Evolutionary conservation across 345 rosid species (phyloP).

Genomic region (Bruguiera gymnorhiza): DNA sequence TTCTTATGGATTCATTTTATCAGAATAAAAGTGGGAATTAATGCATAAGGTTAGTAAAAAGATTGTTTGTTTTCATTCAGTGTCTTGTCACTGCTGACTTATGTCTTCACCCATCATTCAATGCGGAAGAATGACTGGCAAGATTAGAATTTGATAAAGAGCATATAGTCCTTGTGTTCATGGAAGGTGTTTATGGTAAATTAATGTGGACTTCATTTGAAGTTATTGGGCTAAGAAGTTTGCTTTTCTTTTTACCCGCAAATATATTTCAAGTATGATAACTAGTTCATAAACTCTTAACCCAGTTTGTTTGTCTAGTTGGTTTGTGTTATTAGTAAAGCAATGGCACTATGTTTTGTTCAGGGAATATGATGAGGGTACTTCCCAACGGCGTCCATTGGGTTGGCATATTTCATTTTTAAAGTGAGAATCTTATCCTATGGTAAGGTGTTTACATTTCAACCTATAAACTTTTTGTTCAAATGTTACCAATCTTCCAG

Average conservation of each 20-base stretch:
- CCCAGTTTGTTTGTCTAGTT: not conserved
- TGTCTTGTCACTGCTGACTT: not conserved
- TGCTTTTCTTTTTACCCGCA: not conserved
- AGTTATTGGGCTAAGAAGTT: too few species aligned
- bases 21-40: not conserved
- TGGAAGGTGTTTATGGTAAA: not conserved
- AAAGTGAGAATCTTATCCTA: constrained; percentile 47
- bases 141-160: not conserved
- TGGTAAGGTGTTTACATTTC: constrained; percentile 2
- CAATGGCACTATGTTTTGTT: constrained; percentile 16
- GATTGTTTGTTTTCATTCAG: too few species aligned
- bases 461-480: constrained; percentile 7
- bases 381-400: constrained; percentile 48
- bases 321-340: constrained; percentile 8
- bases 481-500: constrained; percentile 12
- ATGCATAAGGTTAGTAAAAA: too few species aligned
- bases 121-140: constrained; percentile 5
- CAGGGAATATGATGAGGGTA: constrained; percentile 58
- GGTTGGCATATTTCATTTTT: constrained; percentile 85
- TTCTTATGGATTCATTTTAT: not conserved
- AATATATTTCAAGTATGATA: not conserved
- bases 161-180: not conserved
- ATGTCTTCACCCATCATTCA: not conserved
- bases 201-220: too few species aligned
- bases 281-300: not conserved